A percentile compares a stretch with the other conserved stretches of the same genome.
phyloP scores from a whole-genome alignment of 139 green algal genomes.

The Tetradesmus obliquus region DNA sequence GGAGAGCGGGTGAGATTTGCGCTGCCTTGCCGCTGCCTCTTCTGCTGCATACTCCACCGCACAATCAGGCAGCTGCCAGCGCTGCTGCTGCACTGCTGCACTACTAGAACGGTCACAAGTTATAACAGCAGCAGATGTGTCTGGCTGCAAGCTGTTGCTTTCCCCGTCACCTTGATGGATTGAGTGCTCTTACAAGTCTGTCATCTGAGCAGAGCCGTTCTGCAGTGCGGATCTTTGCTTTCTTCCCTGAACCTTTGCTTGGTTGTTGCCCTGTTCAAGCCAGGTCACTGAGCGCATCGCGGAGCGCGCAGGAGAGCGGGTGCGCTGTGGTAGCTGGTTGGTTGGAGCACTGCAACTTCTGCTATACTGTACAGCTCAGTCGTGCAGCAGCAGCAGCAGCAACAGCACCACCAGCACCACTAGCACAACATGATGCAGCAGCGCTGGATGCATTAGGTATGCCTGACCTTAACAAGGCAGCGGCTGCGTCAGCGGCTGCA shows the following conservation, averaged over 20 bases:
- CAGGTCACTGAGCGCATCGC: slow-evolving; percentile 34
- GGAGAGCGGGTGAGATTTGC: slow-evolving; percentile 1
- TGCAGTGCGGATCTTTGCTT: too few relatives aligned
- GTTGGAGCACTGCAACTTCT: not conserved
- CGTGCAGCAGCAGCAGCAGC: not conserved
- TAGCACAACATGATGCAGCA: too few relatives aligned
- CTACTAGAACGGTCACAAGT: too few relatives aligned
- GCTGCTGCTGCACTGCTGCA: not conserved
- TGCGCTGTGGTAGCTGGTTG: not conserved
- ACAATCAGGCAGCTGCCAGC: not conserved
- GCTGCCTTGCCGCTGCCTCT: not conserved
- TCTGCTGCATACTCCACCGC: too few relatives aligned
- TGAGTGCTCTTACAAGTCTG: too few relatives aligned
- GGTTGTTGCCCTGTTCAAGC: not conserved
- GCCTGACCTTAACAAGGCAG: not conserved
- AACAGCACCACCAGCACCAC: too few relatives aligned
- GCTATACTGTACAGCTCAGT: not conserved
- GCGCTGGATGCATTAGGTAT: too few relatives aligned
- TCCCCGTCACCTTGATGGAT: too few relatives aligned
- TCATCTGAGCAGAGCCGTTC: too few relatives aligned
- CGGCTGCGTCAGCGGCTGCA: too few relatives aligned
- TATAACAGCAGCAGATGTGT: too few relatives aligned
- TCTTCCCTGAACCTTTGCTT: not conserved
- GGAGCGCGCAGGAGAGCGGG: slow-evolving; percentile 29
- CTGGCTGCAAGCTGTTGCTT: too few relatives aligned